A percentile compares a stretch with the other conserved stretches of the same genome.
Evolutionary conservation across 768 basidiomycete species (phyloP).

Genomic region (Leccinum subgranulosum): DNA sequence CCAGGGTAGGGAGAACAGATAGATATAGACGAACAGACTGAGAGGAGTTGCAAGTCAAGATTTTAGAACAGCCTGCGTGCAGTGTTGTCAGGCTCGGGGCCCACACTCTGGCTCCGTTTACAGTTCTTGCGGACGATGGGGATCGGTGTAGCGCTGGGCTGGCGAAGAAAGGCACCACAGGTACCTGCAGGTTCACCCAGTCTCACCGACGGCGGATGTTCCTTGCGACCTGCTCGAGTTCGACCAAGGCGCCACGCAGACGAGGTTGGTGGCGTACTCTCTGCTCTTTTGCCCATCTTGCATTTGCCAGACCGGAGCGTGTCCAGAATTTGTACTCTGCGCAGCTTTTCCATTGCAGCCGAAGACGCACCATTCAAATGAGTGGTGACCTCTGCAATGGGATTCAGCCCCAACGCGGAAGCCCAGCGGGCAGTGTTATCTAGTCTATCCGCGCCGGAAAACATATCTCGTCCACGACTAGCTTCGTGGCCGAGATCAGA

Average conservation of each 20-base stretch:
- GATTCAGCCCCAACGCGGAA: slow-evolving; percentile 17
- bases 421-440: slow-evolving; percentile 30
- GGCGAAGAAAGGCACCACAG: slow-evolving; percentile 25
- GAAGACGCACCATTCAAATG: slow-evolving; percentile 13
- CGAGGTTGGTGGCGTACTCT: slow-evolving; percentile 30
- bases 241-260: slow-evolving; percentile 17
- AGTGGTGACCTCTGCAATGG: slow-evolving; percentile 23
- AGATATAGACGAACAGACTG: neutral
- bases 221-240: slow-evolving; percentile 10
- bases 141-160: slow-evolving; percentile 25
- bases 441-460: slow-evolving; percentile 20
- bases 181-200: slow-evolving; percentile 1
- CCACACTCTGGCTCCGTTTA: slow-evolving; percentile 28
- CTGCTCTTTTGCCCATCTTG: slow-evolving; percentile 21
- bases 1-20: neutral
- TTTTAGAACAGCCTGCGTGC: slow-evolving; percentile 16
- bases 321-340: slow-evolving; percentile 15
- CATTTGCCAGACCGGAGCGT: neutral
- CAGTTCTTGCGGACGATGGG: slow-evolving; percentile 18
- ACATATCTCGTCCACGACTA: slow-evolving; percentile 18
- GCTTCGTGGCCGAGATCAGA: slow-evolving; percentile 24
- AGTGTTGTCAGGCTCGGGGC: slow-evolving; percentile 14
- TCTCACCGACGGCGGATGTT: slow-evolving; percentile 7
- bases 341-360: slow-evolving; percentile 20
- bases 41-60: neutral